Evolutionary conservation across 2,329 filamentous ascomycete genomes (phyloP).

Genomic region (Plectosphaerella plurivora): DNA sequence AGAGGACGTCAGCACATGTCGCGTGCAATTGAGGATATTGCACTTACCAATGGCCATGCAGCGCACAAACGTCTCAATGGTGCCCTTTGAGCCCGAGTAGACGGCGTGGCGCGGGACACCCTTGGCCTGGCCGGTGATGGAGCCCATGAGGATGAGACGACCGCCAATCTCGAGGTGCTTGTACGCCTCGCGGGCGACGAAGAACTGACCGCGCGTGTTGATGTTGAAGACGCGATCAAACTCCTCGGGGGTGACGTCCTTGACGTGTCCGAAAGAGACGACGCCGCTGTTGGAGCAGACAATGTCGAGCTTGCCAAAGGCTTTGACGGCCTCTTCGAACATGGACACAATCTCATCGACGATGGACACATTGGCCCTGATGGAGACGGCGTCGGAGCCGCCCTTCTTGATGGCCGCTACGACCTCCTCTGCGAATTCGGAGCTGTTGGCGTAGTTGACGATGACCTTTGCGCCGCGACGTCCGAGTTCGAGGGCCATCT

Average conservation of each 20-base stretch:
- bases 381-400: conserved; percentile 57
- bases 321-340: conserved; percentile 57
- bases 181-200: conserved; percentile 67
- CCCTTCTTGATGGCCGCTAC: conserved; percentile 46
- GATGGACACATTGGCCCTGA: conserved; percentile 65
- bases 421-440: conserved; percentile 50
- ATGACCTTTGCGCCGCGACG: conserved; percentile 52
- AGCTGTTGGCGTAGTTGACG: conserved; percentile 56
- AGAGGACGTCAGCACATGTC: background rate
- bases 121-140: conserved; percentile 63
- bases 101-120: conserved; percentile 68
- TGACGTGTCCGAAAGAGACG: conserved; percentile 63
- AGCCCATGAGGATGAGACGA: conserved; percentile 69
- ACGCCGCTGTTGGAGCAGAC: conserved; percentile 68
- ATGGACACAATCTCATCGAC: conserved; percentile 58
- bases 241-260: conserved; percentile 66
- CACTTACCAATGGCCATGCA: conserved; percentile 62
- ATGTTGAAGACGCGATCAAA: conserved; percentile 67
- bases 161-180: conserved; percentile 65
- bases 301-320: conserved; percentile 65
- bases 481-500: conserved; percentile 54
- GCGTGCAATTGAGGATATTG: background rate
- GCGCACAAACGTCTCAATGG: conserved; percentile 73
- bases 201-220: conserved; percentile 67
- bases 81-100: conserved; percentile 72